phyloP scores from a whole-genome alignment of 108 stramenopile species.

The Aureococcus anophagefferens region DNA sequence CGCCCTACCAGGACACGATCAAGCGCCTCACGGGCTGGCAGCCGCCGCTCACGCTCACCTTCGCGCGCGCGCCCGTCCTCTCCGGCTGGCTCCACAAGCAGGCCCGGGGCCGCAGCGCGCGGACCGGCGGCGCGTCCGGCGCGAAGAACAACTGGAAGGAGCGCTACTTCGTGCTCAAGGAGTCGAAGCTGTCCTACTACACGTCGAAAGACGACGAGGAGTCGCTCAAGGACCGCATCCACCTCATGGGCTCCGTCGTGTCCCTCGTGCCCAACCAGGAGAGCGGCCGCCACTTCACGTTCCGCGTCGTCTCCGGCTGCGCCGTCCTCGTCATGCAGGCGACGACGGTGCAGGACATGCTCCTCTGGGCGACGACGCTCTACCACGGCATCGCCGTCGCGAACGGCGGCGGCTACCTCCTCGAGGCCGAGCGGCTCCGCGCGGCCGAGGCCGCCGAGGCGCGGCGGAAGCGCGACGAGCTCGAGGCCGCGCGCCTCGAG shows the following conservation, averaged over 20 bases:
- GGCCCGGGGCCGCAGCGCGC: conserved; percentile 11
- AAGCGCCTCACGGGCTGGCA: conserved; percentile 28
- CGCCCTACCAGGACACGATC: conserved; percentile 26
- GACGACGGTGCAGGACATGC: conserved; percentile 15
- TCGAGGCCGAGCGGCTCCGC: conserved; percentile 27
- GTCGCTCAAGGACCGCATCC: conserved; percentile 22
- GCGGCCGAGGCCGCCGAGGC: too few relatives aligned
- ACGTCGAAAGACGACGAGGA: conserved; percentile 11
- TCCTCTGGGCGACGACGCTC: conserved; percentile 26
- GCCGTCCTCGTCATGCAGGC: conserved; percentile 26
- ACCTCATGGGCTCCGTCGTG: conserved; percentile 29
- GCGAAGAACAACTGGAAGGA: conserved; percentile 27
- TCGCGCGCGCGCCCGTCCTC: conserved; percentile 25
- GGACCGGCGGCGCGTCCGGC: too few relatives aligned
- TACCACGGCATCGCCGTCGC: conserved; percentile 35
- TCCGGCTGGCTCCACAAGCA: conserved; percentile 27
- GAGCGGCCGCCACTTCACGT: conserved; percentile 20
- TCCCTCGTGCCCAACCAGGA: conserved; percentile 19
- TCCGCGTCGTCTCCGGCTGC: conserved; percentile 22
- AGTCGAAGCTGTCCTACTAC: conserved; percentile 28
- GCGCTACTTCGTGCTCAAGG: conserved; percentile 27
- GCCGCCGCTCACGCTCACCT: conserved; percentile 30
- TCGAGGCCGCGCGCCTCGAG: too few relatives aligned
- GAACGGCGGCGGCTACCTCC: conserved; percentile 35
- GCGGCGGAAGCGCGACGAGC: too few relatives aligned